These are phyloP conservation scores for Fabrea salina DNA, from an alignment of 169 alveolate species.

Conservation along the genomic window DNA sequence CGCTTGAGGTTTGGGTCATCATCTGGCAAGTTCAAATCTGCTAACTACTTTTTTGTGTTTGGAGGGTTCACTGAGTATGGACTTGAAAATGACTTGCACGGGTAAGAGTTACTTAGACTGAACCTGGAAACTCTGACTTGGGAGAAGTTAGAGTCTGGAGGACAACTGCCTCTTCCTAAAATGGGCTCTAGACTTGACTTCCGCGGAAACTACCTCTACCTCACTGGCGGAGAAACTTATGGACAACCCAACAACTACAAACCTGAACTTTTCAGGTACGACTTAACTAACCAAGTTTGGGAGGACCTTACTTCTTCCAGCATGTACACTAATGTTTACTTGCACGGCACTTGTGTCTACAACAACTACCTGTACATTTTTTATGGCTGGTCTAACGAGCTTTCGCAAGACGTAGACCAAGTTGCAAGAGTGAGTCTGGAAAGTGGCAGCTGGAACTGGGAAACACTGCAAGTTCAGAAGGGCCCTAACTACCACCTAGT, in stretches of 20 bases:
- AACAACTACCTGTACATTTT: neutral
- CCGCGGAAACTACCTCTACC: neutral
- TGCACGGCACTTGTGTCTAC: neutral
- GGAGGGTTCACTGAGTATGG: neutral
- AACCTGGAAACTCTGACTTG: neutral
- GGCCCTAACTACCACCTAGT: neutral
- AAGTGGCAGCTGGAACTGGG: neutral
- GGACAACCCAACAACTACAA: neutral
- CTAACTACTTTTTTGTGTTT: no score
- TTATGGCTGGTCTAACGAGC: neutral
- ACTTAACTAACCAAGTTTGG: neutral
- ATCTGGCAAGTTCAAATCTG: no score
- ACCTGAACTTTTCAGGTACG: neutral
- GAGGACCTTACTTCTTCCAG: neutral
- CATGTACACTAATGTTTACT: neutral
- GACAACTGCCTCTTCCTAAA: neutral
- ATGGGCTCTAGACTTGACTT: neutral
- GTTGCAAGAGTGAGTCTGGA: neutral
- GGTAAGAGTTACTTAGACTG: neutral
- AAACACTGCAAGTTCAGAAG: neutral
- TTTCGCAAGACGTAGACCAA: neutral
- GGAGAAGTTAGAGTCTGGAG: neutral
- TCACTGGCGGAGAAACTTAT: neutral
- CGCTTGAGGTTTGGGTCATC: no score
- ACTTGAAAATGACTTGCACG: neutral